Evolutionary conservation across 768 basidiomycete genomes (phyloP), one percentile per base, ranked within the genome.

Genomic region (Mycena capillaripes): DNA sequence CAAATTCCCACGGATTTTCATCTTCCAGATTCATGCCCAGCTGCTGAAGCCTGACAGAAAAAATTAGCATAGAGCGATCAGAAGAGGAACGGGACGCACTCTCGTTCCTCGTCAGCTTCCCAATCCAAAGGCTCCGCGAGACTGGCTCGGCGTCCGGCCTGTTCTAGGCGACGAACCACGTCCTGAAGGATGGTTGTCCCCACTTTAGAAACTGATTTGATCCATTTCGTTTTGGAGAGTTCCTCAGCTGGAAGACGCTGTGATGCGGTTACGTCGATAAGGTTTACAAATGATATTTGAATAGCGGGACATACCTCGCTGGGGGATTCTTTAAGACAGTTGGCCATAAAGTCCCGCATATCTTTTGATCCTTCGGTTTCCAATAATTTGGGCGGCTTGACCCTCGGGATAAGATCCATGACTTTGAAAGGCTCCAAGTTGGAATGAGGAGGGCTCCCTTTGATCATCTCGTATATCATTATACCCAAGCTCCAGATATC

Each of bases 401-500:
- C 89, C 75, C 92, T 91, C 53, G 96, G 92, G 60, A 99, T 96
- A 72, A 98, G 87, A 77, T 95, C 93, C 84, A 99, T 93, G 34
- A 97, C 96, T 71, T 89, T 90, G 80, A 94, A 89, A 58, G 92
- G 92, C 77, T 95, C 95, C 78, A 97, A 84, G 78, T 97, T 93
- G 17, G 95, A 90, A 82, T 98, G 93, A 4, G 98, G 98, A 19
- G 97, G 98, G 70, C 92, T 92, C n/a, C 98, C 98, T 79, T 95
- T 97, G 76, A 93, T 91, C 92, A 98, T 97, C 81, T 99, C 98
- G 77, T 95, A 97, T 23, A 97, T 88, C 83, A 97, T 93, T 79
- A 99, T 97, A 7, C 98, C 98, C 68, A 99, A 83, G 78, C 95
- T 97, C 98, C 98, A 99, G 50, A 99, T 96, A 78, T 99, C 98